These are phyloP conservation scores for Epichloe coenophiala DNA, from an alignment of 2,329 filamentous ascomycete species.

Conservation along the genomic window DNA sequence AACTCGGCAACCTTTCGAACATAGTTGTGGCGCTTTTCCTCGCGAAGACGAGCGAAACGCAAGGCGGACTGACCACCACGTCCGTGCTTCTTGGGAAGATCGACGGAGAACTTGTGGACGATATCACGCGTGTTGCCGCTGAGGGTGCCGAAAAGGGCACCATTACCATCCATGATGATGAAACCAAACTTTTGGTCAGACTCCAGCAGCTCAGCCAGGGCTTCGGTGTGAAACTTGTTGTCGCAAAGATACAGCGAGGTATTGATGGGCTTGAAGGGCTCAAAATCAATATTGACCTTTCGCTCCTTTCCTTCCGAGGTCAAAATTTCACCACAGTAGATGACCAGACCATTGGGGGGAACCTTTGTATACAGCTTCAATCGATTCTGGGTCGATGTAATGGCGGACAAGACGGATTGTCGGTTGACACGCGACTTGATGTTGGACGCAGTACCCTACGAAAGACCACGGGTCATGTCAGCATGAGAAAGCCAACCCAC, in stretches of 20 bases:
- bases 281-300: conserved; percentile 99
- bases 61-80: conserved; percentile 99
- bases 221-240: conserved; percentile 99
- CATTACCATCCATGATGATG: conserved; percentile 99
- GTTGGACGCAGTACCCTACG: conserved; percentile 88
- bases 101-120: conserved; percentile 95
- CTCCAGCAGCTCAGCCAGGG: conserved; percentile 89
- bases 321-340: conserved; percentile 99
- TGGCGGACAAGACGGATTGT: conserved; percentile 93
- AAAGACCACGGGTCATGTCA: conserved; percentile 9
- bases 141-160: conserved; percentile 88
- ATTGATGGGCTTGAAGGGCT: conserved; percentile 99
- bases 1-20: conserved; percentile 96
- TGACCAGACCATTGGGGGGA: conserved; percentile 89
- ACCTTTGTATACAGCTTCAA: conserved; percentile 99
- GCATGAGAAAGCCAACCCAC: conserved; percentile 35
- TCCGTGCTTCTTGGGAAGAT: conserved; percentile 98
- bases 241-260: conserved; percentile 98
- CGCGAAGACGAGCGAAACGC: conserved; percentile 97
- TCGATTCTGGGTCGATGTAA: conserved; percentile 97
- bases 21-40: conserved; percentile 99
- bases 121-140: conserved; percentile 96
- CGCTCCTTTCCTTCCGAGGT: conserved; percentile 96
- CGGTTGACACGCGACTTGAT: conserved; percentile 99
- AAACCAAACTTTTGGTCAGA: conserved; percentile 99